Base-by-base conservation (phyloP, 2,329 filamentous ascomycete genomes). In the Colletotrichum tamarilloi region DNA sequence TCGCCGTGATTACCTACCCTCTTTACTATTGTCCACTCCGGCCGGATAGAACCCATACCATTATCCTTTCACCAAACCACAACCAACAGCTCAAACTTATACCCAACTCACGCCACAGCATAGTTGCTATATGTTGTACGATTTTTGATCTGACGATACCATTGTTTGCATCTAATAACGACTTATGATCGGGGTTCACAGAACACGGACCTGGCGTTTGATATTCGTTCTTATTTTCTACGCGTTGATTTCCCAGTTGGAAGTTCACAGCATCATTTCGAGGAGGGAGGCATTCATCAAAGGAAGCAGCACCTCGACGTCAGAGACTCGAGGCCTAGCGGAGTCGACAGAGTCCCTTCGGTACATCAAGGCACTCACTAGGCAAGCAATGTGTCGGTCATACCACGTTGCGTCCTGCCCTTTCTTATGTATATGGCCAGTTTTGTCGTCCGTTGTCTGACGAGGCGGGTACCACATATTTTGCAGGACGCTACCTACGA, bases 61-160 rank as follows among this genome's bases (percentile, higher is more conserved):
- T 65, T 16, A 12, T 30, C n/a, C 26, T 56, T 60, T 11, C 22
- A 2, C 35, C 28, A 35, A 42, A 42, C 24, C 30, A 68, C 46
- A 30, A 42, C 30, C 38, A 24, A 55, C 46, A 62, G 42, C 22
- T 70, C 63, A 26, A 67, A 57, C n/a, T 30, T 66, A 73, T 71
- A 71, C 71, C 71, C 68, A 63, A 60, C 72, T 26, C 52, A 63
- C 59, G 46, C 72, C 26, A 46, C 68, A 72, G 42, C 56, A 72
- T 63, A 53, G 42, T 68, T 72, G 52, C 57, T 28, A 67, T 22
- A 68, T 72, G 71, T 53, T 74, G 72, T 74, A 68, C 63, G 72
- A 67, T 60, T 74, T 67, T 69, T 67, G 57, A 67, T 72, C 62
- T 63, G 53, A 74, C 63, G 68, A 74, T 74, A 74, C 72, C 72